phyloP scores from a whole-genome alignment of 2,329 filamentous ascomycete species.

The Apiospora phragmitis region DNA sequence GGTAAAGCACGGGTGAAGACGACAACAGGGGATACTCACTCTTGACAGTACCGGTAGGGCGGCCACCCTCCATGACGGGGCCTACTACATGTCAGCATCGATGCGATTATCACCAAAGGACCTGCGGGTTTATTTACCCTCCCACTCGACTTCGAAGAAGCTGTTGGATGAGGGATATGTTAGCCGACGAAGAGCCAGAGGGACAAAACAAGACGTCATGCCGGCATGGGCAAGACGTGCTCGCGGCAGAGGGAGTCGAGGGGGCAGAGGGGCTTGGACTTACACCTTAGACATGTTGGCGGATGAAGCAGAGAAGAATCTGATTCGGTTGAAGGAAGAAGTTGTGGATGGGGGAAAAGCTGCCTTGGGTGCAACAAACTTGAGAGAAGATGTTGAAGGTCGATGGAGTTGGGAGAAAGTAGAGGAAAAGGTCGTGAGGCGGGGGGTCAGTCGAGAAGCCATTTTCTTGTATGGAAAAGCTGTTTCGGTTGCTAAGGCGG shows the following conservation, averaged over 20 bases:
- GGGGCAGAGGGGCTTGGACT: conserved; percentile 49
- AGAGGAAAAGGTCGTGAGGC: conserved; percentile 16
- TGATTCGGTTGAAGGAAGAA: conserved; percentile 29
- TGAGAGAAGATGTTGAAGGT: conserved; percentile 39
- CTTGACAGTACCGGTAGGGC: conserved; percentile 55
- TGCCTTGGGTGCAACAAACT: conserved; percentile 33
- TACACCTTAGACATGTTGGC: conserved; percentile 76
- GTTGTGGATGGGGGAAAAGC: conserved; percentile 34
- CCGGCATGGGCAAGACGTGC: conserved; percentile 9
- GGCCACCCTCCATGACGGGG: conserved; percentile 64
- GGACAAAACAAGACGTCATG: conserved; percentile 21
- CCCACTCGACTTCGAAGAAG: conserved; percentile 74
- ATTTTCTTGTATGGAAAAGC: conserved; percentile 6
- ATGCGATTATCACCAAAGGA: not conserved
- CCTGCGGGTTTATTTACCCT: conserved; percentile 42
- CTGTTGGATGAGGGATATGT: conserved; percentile 34
- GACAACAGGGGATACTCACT: conserved; percentile 49
- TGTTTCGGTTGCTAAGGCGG: conserved; percentile 6
- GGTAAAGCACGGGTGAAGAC: not conserved
- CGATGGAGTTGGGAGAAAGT: conserved; percentile 28
- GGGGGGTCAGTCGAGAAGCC: conserved; percentile 14
- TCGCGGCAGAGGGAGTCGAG: conserved; percentile 11
- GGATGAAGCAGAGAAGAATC: conserved; percentile 59
- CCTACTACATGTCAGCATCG: not conserved
- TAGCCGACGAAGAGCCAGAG: conserved; percentile 17